These are phyloP conservation scores for Pelargonium myrrhifolium DNA, from an alignment of 441 rosid genomes.

Conservation along the genomic window DNA sequence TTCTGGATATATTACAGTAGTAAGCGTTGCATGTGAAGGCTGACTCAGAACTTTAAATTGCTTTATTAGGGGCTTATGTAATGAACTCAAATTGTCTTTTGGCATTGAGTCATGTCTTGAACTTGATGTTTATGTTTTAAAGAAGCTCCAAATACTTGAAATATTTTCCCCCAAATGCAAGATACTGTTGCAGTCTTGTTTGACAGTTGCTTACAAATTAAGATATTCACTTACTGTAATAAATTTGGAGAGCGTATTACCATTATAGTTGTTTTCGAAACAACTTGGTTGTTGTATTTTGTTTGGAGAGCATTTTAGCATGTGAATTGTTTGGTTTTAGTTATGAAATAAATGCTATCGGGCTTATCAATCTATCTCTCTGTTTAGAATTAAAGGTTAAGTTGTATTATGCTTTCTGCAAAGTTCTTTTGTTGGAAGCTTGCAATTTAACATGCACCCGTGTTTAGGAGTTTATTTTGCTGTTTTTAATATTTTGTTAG, in stretches of 20 bases:
- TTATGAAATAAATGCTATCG: background rate
- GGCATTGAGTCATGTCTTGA: background rate
- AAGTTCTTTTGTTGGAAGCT: background rate
- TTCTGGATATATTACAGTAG: background rate
- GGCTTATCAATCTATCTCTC: background rate
- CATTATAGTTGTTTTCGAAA: no score
- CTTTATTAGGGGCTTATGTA: no score
- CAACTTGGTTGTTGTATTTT: background rate
- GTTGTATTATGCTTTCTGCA: background rate
- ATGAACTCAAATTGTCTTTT: background rate
- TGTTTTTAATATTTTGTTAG: background rate
- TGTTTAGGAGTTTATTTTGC: background rate
- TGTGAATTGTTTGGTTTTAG: background rate
- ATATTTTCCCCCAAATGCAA: background rate
- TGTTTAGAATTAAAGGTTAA: no score
- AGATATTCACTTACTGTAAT: background rate
- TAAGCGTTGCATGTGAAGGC: background rate
- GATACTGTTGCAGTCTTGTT: background rate
- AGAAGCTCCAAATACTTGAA: background rate
- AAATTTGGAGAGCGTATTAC: background rate
- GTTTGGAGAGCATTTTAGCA: background rate
- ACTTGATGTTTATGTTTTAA: background rate
- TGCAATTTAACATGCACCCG: background rate
- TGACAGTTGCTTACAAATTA: background rate
- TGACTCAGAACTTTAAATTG: background rate